A percentile compares a stretch with the other conserved stretches of the same genome.
phyloP scores from a whole-genome alignment of 2,329 filamentous ascomycete species.

The Chrysoporthe cubensis region DNA sequence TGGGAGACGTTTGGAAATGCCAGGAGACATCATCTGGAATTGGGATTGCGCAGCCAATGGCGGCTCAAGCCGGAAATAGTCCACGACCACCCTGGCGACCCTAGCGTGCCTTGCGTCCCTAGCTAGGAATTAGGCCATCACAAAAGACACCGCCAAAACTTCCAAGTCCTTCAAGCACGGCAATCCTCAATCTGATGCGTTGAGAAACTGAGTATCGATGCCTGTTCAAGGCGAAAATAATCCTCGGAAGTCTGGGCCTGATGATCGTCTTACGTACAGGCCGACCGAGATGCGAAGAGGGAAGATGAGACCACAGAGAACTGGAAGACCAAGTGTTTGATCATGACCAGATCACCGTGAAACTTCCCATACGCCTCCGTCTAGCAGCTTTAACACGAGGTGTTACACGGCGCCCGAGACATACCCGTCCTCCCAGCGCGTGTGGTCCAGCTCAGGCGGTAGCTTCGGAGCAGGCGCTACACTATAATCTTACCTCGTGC shows the following conservation, averaged over 20 bases:
- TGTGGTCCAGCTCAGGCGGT: neutral
- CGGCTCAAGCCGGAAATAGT: constrained; percentile 14
- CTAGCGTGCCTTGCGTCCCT: neutral
- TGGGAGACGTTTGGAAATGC: constrained; percentile 2
- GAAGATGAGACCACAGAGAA: too few species aligned
- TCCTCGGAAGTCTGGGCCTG: neutral
- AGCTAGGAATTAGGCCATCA: neutral
- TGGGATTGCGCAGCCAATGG: constrained; percentile 18
- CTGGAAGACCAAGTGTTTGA: too few species aligned
- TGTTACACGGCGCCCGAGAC: too few species aligned
- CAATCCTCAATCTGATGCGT: neutral
- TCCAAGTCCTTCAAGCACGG: neutral
- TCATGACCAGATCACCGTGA: too few species aligned
- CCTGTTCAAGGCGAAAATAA: too few species aligned
- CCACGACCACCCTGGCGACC: constrained; percentile 3
- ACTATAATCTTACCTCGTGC: neutral
- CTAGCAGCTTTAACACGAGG: too few species aligned
- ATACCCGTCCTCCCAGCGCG: too few species aligned
- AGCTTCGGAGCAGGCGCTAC: neutral
- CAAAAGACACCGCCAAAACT: neutral
- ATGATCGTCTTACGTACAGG: neutral
- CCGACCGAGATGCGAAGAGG: too few species aligned
- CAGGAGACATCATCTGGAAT: constrained; percentile 3
- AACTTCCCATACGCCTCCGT: too few species aligned
- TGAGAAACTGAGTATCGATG: neutral